Conservation (phyloP, 441 rosid species). For the Erodium texanum region DNA sequence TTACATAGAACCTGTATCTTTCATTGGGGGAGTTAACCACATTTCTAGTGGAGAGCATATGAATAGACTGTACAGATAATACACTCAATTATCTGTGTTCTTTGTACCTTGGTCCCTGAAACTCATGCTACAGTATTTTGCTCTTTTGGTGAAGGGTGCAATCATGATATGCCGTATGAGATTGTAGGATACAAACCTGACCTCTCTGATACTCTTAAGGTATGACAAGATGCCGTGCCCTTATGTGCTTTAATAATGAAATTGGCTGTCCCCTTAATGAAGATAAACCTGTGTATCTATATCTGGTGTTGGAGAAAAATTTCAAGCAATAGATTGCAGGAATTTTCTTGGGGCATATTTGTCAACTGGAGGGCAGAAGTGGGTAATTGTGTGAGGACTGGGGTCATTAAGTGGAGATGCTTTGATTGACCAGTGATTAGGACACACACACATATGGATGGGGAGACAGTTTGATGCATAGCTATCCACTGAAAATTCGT, state of each 20-base stretch:
- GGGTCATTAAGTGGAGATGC: background rate
- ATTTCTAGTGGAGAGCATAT: background rate
- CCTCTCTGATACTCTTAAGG: background rate
- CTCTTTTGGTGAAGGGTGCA: conserved; percentile 5
- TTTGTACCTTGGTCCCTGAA: background rate
- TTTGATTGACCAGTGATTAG: conserved; percentile 1
- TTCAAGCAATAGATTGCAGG: background rate
- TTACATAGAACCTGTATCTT: background rate
- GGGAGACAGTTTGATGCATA: background rate
- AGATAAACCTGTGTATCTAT: no score
- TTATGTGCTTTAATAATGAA: background rate
- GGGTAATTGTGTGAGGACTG: background rate
- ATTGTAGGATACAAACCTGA: conserved; percentile 4
- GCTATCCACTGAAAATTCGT: background rate
- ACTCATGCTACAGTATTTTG: background rate
- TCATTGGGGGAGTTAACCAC: background rate
- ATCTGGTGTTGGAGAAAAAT: conserved; percentile 1
- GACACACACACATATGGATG: conserved; percentile 1
- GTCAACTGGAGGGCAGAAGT: conserved; percentile 5
- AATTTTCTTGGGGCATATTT: conserved; percentile 7
- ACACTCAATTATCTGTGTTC: background rate
- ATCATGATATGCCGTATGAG: background rate
- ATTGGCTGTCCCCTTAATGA: background rate
- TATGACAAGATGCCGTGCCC: background rate
- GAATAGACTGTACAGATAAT: background rate